Base-by-base conservation (phyloP, 495 filamentous ascomycete species). In the Aspergillus mulundensis region DNA sequence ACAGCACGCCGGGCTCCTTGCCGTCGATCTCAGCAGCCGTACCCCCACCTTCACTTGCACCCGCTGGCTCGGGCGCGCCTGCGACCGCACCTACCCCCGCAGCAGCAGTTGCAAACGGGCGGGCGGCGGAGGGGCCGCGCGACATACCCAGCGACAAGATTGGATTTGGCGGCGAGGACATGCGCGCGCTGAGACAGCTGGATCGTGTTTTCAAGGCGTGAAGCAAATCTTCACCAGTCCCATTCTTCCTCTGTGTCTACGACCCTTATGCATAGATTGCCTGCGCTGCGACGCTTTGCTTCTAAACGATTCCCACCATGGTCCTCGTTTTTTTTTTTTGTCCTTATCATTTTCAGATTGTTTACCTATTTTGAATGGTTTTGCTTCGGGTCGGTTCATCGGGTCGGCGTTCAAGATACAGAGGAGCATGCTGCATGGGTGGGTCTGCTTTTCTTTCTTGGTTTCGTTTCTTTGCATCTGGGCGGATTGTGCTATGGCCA, bases 61-160 rank as follows among this genome's bases (percentile, higher is more conserved):
- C 62, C 38, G 58, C 66, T 24, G 50, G 53, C 30, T 24, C 60
- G 54, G 53, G 62, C n/a, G 19, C 48, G 7, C 19, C 18, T 3
- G 45, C 43, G 16, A 7, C 47, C 5, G 44, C 32, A 36, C 32
- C 32, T 14, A 15, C 6, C 3, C 32, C 32, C 12, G 32, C 32
- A 30, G 28, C 28, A 5, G 28, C 28, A 36, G 32, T 15, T 14
- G 2, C n/a, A 40, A 40, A 54, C 8, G 24, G 57, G 43, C 63
- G 70, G 23, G 62, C 70, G 21, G 48, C 18, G 4, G 79, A 82
- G 10, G 81, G 78, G 10, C 82, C 80, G 0, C 75, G 80, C 36
- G 84, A 86, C 63, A 87, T 87, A 52, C 84, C 83, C 15, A 81
- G 76, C 48, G 81, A 85, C 54, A 87, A 86, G 63, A 71, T 86